Evolutionary conservation across 1,284 basidiomycete species (phyloP), one percentile per base, ranked within the genome.

Genomic region (Sutorius eximius): DNA sequence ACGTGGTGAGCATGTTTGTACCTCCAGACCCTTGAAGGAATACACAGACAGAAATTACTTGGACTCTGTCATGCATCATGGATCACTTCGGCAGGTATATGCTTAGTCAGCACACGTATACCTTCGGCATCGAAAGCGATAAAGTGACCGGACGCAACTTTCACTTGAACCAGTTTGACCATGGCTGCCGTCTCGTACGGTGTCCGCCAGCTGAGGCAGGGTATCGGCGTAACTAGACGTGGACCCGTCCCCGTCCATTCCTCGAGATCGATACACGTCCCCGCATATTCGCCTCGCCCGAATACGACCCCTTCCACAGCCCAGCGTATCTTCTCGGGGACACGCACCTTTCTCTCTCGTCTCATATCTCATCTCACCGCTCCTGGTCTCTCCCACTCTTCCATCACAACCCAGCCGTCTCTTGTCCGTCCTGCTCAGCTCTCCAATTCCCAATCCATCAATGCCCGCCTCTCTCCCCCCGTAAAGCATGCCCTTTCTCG

Each of bases 331-430:
- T 72, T 86, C 57, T 73, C 75, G 16, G 75, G 81, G 45, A 79
- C 86, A 15, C 80, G 78, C 49, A 78, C 75, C 11, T 57, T 87
- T 42, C 60, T 88, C 46, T 74, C 79, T 48, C 77, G 75, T 45
- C 77, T 89, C 57, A 75, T 86, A 49, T 72, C 77, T 5, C 78
- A 82, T 52, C 75, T 88, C 41, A 79, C 82, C 36, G 69, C 85
- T 3, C 85, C 86, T 4, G 81, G 82, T 16, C 62, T 79, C 32
- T 72, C 76, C 56, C 72, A 71, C 38, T 71, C 75, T 0, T 63
- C 73, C 13, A 59, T 64, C 47, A 57, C 70, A 13, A 68, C 76
- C 11, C 64, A 78, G 36, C 74, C 76, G 33, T 65, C 70, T 38
- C 66, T 59, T 46, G 71, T 68, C 16, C 74, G 75, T 18, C 65